phyloP scores from a whole-genome alignment of 2,329 filamentous ascomycete genomes.

The Ophiostoma quercus region DNA sequence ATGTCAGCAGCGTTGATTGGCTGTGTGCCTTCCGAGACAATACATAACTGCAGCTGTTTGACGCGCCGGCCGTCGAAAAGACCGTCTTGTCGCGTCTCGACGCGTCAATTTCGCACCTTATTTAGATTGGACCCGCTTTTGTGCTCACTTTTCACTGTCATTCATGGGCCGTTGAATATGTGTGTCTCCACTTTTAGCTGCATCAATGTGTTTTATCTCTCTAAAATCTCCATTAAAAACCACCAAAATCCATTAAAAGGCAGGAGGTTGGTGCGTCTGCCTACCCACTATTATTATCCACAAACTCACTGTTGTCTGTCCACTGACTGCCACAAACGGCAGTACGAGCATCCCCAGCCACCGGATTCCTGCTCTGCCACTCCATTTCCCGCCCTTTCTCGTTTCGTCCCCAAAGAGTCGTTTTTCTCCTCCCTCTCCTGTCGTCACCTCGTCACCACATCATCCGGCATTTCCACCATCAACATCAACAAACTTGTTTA shows the following conservation, averaged over 20 bases:
- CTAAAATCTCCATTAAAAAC: neutral
- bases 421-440: constrained; percentile 5
- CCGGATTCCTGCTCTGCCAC: constrained; percentile 18
- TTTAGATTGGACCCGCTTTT: neutral
- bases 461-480: constrained; percentile 12
- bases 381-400: constrained; percentile 12
- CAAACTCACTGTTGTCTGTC: constrained; percentile 1
- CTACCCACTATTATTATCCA: neutral
- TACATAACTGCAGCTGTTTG: neutral
- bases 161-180: constrained; percentile 14
- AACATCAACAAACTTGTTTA: neutral
- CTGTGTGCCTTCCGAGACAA: neutral
- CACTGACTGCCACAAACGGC: constrained; percentile 15
- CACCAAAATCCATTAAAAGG: neutral
- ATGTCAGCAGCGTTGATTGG: constrained; percentile 22
- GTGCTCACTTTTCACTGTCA: neutral
- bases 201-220: constrained; percentile 11
- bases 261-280: constrained; percentile 4
- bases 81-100: constrained; percentile 15
- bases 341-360: constrained; percentile 23
- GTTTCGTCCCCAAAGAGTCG: constrained; percentile 10
- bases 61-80: constrained; percentile 10
- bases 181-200: constrained; percentile 21
- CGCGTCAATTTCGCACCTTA: constrained; percentile 26
- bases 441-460: constrained; percentile 14